Evolutionary conservation across 768 basidiomycete genomes (phyloP).

Genomic region (Mycena pura): DNA sequence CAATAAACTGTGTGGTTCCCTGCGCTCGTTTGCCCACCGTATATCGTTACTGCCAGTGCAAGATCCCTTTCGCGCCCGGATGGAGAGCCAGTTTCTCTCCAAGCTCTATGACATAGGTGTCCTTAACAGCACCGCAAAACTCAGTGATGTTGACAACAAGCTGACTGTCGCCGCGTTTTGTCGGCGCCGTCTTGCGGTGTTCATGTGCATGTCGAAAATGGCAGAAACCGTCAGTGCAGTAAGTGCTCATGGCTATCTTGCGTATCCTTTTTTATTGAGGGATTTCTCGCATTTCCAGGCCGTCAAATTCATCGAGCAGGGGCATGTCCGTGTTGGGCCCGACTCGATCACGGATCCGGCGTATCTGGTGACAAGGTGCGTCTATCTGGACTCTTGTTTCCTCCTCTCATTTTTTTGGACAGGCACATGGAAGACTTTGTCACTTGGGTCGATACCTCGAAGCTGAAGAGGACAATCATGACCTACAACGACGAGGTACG

Average conservation of each 20-base stretch:
- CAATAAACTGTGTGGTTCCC: slow-evolving; percentile 91
- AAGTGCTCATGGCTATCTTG: slow-evolving; percentile 40
- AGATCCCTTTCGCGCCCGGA: slow-evolving; percentile 85
- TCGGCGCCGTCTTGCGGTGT: slow-evolving; percentile 87
- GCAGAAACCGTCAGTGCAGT: slow-evolving; percentile 94
- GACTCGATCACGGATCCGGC: slow-evolving; percentile 97
- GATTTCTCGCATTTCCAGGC: slow-evolving; percentile 60
- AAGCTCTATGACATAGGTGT: slow-evolving; percentile 99
- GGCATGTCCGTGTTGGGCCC: slow-evolving; percentile 96
- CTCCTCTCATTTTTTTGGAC: slow-evolving; percentile 1
- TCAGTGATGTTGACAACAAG: slow-evolving; percentile 95
- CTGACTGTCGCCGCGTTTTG: slow-evolving; percentile 96
- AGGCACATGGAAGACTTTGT: slow-evolving; percentile 99
- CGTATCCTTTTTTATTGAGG: slow-evolving; percentile 6
- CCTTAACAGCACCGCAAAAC: slow-evolving; percentile 83
- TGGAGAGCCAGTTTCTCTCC: slow-evolving; percentile 87
- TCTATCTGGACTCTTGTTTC: background rate
- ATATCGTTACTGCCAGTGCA: slow-evolving; percentile 86
- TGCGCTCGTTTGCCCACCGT: slow-evolving; percentile 86
- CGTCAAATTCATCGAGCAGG: slow-evolving; percentile 96
- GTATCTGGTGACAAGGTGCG: slow-evolving; percentile 87
- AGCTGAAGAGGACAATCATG: slow-evolving; percentile 95
- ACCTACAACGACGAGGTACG: slow-evolving; percentile 93
- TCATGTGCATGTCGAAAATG: slow-evolving; percentile 94
- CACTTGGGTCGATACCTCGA: slow-evolving; percentile 98